Percentiles rank a stretch among this genome's conserved stretches.
Evolutionary conservation across 2,329 filamentous ascomycete genomes (phyloP).

Genomic region (Penicillium sp.): DNA sequence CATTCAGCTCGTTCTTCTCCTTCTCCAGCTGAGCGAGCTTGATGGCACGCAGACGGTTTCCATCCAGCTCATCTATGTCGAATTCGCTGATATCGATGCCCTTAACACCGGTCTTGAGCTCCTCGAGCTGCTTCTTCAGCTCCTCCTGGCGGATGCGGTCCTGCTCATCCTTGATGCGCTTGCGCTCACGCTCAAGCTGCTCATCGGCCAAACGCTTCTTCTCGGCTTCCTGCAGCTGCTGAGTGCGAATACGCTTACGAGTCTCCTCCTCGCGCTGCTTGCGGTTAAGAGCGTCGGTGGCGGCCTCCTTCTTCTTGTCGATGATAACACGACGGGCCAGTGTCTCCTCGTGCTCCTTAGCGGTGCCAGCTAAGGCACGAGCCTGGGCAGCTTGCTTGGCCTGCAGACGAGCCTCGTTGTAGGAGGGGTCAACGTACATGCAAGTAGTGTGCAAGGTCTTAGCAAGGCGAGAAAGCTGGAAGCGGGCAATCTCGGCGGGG

Average conservation of each 20-base stretch:
- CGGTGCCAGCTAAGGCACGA: conserved; percentile 82
- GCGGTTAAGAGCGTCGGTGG: conserved; percentile 81
- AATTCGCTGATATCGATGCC: conserved; percentile 69
- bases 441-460: conserved; percentile 90
- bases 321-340: conserved; percentile 87
- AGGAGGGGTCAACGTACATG: conserved; percentile 90
- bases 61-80: conserved; percentile 83
- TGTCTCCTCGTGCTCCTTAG: conserved; percentile 84
- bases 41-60: conserved; percentile 85
- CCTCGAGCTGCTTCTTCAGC: conserved; percentile 86
- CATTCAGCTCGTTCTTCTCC: conserved; percentile 94
- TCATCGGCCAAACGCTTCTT: conserved; percentile 86
- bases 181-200: conserved; percentile 84
- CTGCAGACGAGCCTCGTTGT: conserved; percentile 77
- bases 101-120: conserved; percentile 87
- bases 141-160: conserved; percentile 90
- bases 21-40: conserved; percentile 95
- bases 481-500: conserved; percentile 94
- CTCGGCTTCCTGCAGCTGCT: conserved; percentile 87
- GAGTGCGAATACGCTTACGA: conserved; percentile 80
- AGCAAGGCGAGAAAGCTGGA: conserved; percentile 86
- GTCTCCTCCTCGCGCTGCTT: conserved; percentile 91
- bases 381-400: conserved; percentile 77
- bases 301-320: conserved; percentile 94
- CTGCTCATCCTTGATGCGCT: conserved; percentile 80